phyloP scores from a whole-genome alignment of 2,329 filamentous ascomycete species.

The Zasmidium citrigriseum region DNA sequence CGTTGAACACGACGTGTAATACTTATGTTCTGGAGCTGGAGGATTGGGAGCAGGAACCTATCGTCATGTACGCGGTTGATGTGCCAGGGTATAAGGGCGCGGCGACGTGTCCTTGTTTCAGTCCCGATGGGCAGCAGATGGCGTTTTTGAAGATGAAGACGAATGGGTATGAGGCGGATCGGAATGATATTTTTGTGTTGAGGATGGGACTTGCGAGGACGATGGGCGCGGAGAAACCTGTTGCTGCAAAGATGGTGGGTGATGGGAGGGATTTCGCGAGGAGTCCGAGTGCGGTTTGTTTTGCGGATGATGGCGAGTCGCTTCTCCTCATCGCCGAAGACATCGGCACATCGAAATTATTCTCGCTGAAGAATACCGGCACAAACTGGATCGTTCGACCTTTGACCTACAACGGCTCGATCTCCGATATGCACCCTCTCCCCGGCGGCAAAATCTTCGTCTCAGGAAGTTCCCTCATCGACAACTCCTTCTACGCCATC shows the following conservation, averaged over 20 bases:
- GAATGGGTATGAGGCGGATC: constrained; percentile 79
- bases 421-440: constrained; percentile 56
- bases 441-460: constrained; percentile 59
- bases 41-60: constrained; percentile 58
- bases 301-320: constrained; percentile 57
- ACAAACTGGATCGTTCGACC: constrained; percentile 37
- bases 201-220: constrained; percentile 44
- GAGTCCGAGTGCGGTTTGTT: constrained; percentile 53
- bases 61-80: constrained; percentile 53
- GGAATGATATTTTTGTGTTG: constrained; percentile 67
- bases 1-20: constrained; percentile 78
- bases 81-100: constrained; percentile 66
- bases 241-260: neutral
- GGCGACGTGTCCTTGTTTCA: constrained; percentile 68
- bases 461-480: constrained; percentile 67
- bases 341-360: constrained; percentile 63
- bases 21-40: constrained; percentile 71
- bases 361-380: constrained; percentile 30
- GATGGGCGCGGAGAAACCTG: neutral
- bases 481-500: constrained; percentile 70
- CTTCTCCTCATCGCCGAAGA: constrained; percentile 77
- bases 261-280: constrained; percentile 15
- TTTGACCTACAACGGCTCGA: constrained; percentile 56
- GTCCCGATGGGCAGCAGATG: constrained; percentile 67
- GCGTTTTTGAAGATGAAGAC: constrained; percentile 79